Conservation (phyloP, 352 stramenopile genomes). For the Phytophthora boehmeriae region DNA sequence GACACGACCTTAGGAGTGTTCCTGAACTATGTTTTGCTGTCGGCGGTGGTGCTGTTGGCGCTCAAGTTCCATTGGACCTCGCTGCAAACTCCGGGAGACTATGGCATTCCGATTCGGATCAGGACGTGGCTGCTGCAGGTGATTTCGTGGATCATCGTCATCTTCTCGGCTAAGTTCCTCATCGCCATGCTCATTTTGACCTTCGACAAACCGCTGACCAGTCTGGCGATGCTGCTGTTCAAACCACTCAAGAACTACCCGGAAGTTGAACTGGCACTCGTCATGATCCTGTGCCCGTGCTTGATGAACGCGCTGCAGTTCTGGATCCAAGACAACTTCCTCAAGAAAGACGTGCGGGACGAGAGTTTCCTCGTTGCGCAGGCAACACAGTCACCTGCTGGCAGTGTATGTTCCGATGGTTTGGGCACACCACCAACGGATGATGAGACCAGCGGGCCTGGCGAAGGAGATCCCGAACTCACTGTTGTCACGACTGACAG, state of each 20-base stretch:
- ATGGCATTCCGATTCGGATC: conserved; percentile 71
- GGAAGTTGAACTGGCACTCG: conserved; percentile 74
- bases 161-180: conserved; percentile 79
- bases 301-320: conserved; percentile 91
- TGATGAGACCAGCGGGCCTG: conserved; percentile 34
- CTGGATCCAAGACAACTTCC: conserved; percentile 91
- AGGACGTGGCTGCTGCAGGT: conserved; percentile 79
- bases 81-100: conserved; percentile 75
- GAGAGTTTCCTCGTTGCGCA: conserved; percentile 62
- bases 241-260: conserved; percentile 68
- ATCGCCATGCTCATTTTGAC: conserved; percentile 78
- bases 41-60: conserved; percentile 58
- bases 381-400: conserved; percentile 31
- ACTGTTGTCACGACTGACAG: conserved; percentile 17
- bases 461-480: conserved; percentile 31
- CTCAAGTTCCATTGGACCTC: conserved; percentile 61
- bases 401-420: conserved; percentile 24
- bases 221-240: conserved; percentile 72
- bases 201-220: conserved; percentile 67
- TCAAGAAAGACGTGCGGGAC: conserved; percentile 83
- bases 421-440: conserved; percentile 39
- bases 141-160: conserved; percentile 80
- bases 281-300: conserved; percentile 90
- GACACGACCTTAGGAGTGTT: conserved; percentile 87
- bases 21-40: conserved; percentile 83